These are phyloP conservation scores for Orbilia blumenaviensis DNA, from an alignment of 2,329 filamentous ascomycete species.

Conservation along the genomic window DNA sequence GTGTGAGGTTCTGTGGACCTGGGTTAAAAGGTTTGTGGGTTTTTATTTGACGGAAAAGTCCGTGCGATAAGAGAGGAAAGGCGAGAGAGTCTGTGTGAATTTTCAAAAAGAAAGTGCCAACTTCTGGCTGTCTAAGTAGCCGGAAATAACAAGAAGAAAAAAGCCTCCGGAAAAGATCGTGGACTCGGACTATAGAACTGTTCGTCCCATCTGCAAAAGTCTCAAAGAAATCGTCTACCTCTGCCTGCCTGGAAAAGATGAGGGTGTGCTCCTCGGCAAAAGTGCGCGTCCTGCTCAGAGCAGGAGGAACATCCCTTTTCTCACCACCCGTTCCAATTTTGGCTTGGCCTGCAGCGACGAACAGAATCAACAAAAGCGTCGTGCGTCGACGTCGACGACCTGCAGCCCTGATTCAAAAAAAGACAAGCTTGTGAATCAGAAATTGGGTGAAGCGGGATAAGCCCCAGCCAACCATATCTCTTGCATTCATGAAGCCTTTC, in stretches of 20 bases:
- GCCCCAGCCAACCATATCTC: not conserved
- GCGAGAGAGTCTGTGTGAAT: no score
- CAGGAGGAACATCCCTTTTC: conserved; percentile 10
- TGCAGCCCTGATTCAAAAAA: not conserved
- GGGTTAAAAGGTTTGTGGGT: not conserved
- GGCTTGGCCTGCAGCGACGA: conserved; percentile 8
- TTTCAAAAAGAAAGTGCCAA: no score
- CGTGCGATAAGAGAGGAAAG: not conserved
- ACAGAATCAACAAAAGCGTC: conserved; percentile 3
- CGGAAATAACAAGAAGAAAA: not conserved
- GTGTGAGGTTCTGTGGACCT: not conserved
- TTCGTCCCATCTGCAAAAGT: not conserved
- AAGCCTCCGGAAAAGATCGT: not conserved
- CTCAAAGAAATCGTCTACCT: not conserved
- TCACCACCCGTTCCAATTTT: conserved; percentile 17
- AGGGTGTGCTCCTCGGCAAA: conserved; percentile 25
- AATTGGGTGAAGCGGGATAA: not conserved
- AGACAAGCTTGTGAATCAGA: not conserved
- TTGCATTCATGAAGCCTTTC: not conserved
- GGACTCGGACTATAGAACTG: not conserved
- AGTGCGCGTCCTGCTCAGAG: conserved; percentile 17
- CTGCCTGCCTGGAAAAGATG: not conserved
- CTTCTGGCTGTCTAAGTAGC: not conserved
- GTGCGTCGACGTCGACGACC: conserved; percentile 1
- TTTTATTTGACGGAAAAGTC: not conserved